Base-by-base conservation (phyloP, 2,329 filamentous ascomycete species). In the Cylindrodendrum hubeiense region DNA sequence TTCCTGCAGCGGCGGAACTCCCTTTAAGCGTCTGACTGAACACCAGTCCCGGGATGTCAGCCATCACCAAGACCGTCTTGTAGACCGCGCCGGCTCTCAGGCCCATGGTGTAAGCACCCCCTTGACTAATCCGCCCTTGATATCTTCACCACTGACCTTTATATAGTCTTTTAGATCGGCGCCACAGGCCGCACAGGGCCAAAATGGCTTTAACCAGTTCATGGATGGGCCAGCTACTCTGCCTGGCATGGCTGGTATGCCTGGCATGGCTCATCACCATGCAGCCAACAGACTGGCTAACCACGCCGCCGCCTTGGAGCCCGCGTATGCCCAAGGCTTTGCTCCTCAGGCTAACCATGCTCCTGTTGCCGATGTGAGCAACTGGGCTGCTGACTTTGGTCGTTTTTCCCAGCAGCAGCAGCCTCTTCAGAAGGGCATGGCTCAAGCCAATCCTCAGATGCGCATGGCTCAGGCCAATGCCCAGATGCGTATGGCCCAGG, bases 1-100 rank as follows among this genome's bases (percentile, higher is more conserved):
- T 60, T 80, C 81, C 10, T 83, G 82, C 66, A 81, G 80, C 65
- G 81, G 80, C 34, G 76, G 77, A 3, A 80, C 79, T 52, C 81
- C 82, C 37, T 82, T 83, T 60, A 83, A 83, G 75, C 79, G 77
- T 13, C 76, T 83, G 44, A 71, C 81, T 21, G 80, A 83, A 9
- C 80, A 83, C 41, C 80, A 83, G 54, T 74, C 76, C n/a, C 77
- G 78, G 47, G 81, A 83, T 70, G 75, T 77, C 52, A 80, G 79
- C 68, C 78, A 79, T 55, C 81, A 81, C 17, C 80, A 82, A 66
- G 80, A 82, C 66, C 76, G 79, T n/a, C 70, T 81, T 19, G 68
- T 78, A 55, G 72, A 77, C 63, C 75, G 73, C 59, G 56, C 70
- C n/a, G 72, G 71, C 33, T 60, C 71, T 24, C 74, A 75, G 41